Base-by-base conservation (phyloP, 1,284 basidiomycete species). In the Fomitopsis betulina region DNA sequence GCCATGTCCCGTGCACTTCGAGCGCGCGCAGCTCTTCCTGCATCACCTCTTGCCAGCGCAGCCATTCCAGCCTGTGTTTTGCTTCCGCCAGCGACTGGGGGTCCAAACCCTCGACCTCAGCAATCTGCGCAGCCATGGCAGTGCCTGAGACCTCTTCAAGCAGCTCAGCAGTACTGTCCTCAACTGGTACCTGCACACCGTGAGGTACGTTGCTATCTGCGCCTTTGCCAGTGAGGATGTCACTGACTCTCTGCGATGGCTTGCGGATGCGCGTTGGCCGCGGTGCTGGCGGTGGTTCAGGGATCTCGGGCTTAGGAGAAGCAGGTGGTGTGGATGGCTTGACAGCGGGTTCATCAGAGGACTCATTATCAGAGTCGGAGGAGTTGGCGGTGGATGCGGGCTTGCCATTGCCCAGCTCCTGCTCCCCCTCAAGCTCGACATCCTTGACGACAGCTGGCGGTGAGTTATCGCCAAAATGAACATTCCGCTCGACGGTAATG, bases 401-500 rank as follows among this genome's bases (percentile, higher is more conserved):
- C n/a, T n/a, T n/a, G n/a, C n/a, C n/a, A n/a, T n/a, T n/a, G n/a
- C n/a, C n/a, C n/a, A n/a, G n/a, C n/a, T n/a, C n/a, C n/a, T 33
- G 12, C 52, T 53, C 52, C 52, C 52, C 37, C 52, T 53, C 52
- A 53, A 32, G 52, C 25, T 19, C 37, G 37, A 17, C 52, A 40
- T 30, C 52, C 4, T 33, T 21, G n/a, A n/a, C 33, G n/a, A 25
- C n/a, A 12, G 19, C 25, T 6, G 52, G 35, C 5, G 32, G 5
- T 5, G 15, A 12, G n/a, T 13, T 19, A 6, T 53, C 37, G 4
- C 13, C 37, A 23, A 39, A 53, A 13, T 27, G 21, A 5, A 53
- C 52, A 23, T 53, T 53, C 4, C 37, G 33, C 37, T 54, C 39
- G 19, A 54, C 53, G 9, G 53, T 54, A 13, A 54, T 23, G 9